A percentile compares a stretch with the other conserved stretches of the same genome.
Conservation (phyloP, 306 rosid genomes). For the Prunus salicina region DNA sequence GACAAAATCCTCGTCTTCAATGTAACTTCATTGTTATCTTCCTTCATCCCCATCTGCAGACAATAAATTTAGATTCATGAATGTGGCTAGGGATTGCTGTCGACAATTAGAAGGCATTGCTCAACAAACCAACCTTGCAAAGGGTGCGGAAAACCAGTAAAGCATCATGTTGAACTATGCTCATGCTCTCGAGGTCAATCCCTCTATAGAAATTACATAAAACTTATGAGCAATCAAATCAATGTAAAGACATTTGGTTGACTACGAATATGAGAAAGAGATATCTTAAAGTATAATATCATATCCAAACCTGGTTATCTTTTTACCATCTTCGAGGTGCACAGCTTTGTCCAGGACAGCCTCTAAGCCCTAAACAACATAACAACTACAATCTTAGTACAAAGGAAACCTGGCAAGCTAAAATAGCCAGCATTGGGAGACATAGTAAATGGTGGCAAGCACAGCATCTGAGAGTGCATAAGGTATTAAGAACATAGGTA, state of each 20-base stretch:
- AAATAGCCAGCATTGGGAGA: not conserved
- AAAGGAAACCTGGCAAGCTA: not conserved
- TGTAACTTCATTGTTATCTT: conserved; percentile 90
- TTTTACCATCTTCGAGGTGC: conserved; percentile 93
- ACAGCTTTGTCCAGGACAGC: conserved; percentile 98
- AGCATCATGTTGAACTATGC: conserved; percentile 84
- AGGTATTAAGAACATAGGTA: conserved; percentile 2
- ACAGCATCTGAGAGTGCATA: not conserved
- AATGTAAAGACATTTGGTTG: conserved; percentile 7
- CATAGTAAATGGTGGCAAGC: conserved; percentile 1
- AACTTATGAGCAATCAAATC: conserved; percentile 28
- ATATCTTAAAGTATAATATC: conserved; percentile 23
- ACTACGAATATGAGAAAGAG: conserved; percentile 6
- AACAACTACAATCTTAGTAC: not conserved
- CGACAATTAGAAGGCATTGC: conserved; percentile 21
- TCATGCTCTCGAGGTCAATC: conserved; percentile 96
- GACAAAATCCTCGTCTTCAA: conserved; percentile 90
- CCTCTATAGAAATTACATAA: conserved; percentile 56
- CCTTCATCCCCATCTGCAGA: conserved; percentile 98
- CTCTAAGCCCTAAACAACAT: conserved; percentile 78
- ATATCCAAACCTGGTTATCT: conserved; percentile 76
- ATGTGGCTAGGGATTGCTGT: conserved; percentile 21
- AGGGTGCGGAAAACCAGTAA: conserved; percentile 93
- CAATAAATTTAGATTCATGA: conserved; percentile 24
- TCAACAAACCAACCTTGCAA: conserved; percentile 81